Evolutionary conservation across 345 rosid species (phyloP).

Genomic region (Sisymbrium altissimum): DNA sequence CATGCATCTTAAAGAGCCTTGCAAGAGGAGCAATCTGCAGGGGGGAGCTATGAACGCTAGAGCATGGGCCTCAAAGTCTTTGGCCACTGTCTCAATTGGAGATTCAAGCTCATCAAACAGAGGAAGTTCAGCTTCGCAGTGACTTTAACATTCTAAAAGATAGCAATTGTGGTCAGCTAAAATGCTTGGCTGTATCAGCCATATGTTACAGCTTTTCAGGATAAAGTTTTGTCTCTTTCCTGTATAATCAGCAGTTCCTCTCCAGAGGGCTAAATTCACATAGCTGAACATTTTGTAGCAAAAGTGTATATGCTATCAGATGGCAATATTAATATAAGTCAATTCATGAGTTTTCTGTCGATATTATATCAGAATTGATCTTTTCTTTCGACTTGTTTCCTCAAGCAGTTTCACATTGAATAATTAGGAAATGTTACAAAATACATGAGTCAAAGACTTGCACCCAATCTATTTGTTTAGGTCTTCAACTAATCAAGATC

Average conservation of each 20-base stretch:
- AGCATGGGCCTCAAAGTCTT: slow-evolving; percentile 93
- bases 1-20: slow-evolving; percentile 62
- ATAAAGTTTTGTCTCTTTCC: background rate
- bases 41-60: slow-evolving; percentile 88
- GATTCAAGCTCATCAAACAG: slow-evolving; percentile 72
- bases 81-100: slow-evolving; percentile 85
- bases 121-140: slow-evolving; percentile 28
- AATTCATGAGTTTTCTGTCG: slow-evolving; percentile 17
- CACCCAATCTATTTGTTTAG: background rate
- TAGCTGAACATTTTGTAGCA: slow-evolving; percentile 23
- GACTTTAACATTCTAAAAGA: background rate
- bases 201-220: slow-evolving; percentile 11
- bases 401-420: background rate
- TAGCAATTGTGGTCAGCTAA: slow-evolving; percentile 1
- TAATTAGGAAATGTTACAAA: background rate
- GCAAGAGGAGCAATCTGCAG: slow-evolving; percentile 78
- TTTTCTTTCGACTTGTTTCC: background rate
- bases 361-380: background rate
- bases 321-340: slow-evolving; percentile 3
- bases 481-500: slow-evolving; percentile 36
- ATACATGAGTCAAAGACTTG: background rate
- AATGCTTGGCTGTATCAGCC: slow-evolving; percentile 15
- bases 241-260: slow-evolving; percentile 22
- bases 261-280: slow-evolving; percentile 3
- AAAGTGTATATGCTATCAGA: slow-evolving; percentile 22